Percentiles rank a stretch among this genome's conserved stretches.
These are phyloP conservation scores for Capsicum pubescens DNA, from an alignment of 257 asterid genomes.

Conservation along the genomic window DNA sequence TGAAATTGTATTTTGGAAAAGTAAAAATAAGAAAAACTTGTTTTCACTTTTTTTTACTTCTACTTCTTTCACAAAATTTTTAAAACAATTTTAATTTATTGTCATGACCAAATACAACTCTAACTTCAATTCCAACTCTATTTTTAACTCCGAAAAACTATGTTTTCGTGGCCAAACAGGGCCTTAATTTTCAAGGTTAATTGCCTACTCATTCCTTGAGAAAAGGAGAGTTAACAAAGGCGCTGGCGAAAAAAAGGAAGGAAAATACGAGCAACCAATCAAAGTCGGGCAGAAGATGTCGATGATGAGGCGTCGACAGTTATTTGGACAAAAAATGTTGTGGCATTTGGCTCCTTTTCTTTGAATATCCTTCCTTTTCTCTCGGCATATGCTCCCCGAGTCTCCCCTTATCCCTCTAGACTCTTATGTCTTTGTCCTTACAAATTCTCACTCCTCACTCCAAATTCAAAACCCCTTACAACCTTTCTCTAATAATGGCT, in stretches of 20 bases:
- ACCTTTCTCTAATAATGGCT: constrained; percentile 55
- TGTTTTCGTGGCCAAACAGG: no score
- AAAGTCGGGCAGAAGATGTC: constrained; percentile 36
- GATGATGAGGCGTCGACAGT: constrained; percentile 15
- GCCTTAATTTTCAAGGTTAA: no score
- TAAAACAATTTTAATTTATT: no score
- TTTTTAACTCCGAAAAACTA: no score
- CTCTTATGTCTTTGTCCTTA: constrained; percentile 33
- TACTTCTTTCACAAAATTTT: no score
- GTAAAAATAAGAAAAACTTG: no score
- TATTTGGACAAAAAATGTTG: not conserved
- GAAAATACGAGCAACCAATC: constrained; percentile 55
- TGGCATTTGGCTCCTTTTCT: not conserved
- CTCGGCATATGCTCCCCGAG: constrained; percentile 65
- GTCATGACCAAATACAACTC: no score
- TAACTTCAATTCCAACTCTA: no score
- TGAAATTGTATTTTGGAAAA: no score
- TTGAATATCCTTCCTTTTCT: constrained; percentile 18
- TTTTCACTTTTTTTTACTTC: no score
- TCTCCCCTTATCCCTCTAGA: constrained; percentile 51
- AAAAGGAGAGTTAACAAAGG: not conserved
- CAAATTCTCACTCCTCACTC: constrained; percentile 36
- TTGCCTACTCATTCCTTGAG: no score
- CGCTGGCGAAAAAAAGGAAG: not conserved
- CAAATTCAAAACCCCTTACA: constrained; percentile 31